phyloP scores from a whole-genome alignment of 2,329 filamentous ascomycete genomes.

The Colletotrichum karsti region DNA sequence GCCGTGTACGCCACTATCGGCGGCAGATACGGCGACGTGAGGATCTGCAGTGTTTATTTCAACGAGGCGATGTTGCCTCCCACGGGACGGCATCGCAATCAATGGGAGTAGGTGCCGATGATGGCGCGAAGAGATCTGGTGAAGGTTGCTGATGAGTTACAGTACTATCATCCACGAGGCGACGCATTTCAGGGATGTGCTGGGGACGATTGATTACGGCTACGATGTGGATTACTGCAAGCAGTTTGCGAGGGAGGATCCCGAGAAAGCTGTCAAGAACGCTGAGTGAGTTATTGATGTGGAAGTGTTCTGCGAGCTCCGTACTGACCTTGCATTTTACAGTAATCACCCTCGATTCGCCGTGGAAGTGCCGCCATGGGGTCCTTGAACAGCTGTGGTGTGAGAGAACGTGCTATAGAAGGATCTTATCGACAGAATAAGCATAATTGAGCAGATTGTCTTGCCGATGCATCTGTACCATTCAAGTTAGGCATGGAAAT shows the following conservation, averaged over 20 bases:
- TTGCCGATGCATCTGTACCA: too few species aligned
- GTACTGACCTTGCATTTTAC: not conserved
- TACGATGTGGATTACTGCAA: not conserved
- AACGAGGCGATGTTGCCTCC: not conserved
- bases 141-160: not conserved
- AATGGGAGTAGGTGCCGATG: not conserved
- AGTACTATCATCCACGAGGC: not conserved
- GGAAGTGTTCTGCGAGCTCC: not conserved
- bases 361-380: not conserved
- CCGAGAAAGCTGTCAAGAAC: not conserved
- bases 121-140: not conserved
- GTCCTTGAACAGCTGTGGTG: not conserved
- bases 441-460: too few species aligned
- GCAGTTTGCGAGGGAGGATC: not conserved
- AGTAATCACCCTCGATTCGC: not conserved
- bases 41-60: not conserved
- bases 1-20: not conserved
- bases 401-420: too few species aligned
- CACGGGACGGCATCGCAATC: not conserved
- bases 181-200: not conserved
- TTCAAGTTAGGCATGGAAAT: too few species aligned
- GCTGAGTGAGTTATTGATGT: not conserved
- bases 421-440: too few species aligned
- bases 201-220: not conserved
- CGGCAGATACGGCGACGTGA: not conserved